A percentile compares a stretch with the other conserved stretches of the same genome.
Evolutionary conservation across 2,329 filamentous ascomycete genomes (phyloP).

Genomic region (Aspergillus aculeatus): DNA sequence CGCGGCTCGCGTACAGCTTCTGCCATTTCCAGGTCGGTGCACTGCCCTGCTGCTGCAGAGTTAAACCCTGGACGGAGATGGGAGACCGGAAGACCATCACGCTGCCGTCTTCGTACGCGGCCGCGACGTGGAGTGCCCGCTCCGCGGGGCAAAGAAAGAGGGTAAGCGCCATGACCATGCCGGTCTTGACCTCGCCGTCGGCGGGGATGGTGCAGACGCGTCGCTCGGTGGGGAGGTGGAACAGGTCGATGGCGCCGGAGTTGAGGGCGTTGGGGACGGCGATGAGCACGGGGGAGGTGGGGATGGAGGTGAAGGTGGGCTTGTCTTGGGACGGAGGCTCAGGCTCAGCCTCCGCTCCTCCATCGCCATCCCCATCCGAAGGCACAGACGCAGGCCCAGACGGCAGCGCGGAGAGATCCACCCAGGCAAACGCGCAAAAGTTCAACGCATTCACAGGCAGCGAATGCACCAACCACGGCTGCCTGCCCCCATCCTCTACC

Average conservation of each 20-base stretch:
- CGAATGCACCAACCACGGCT: conserved; percentile 81
- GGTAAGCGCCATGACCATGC: conserved; percentile 83
- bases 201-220: conserved; percentile 62
- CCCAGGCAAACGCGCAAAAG: conserved; percentile 66
- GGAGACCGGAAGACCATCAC: conserved; percentile 63
- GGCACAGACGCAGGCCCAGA: not conserved
- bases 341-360: not conserved
- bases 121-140: conserved; percentile 48
- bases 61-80: not conserved
- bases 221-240: conserved; percentile 71
- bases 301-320: not conserved
- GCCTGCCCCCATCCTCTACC: conserved; percentile 28
- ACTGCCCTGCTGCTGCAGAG: conserved; percentile 37
- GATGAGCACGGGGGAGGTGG: conserved; percentile 54
- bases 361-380: too few relatives aligned
- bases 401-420: conserved; percentile 20
- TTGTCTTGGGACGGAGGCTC: not conserved
- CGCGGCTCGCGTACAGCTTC: conserved; percentile 61
- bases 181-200: conserved; percentile 46
- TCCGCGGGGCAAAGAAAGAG: conserved; percentile 51
- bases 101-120: conserved; percentile 83
- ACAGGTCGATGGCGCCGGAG: conserved; percentile 79
- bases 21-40: conserved; percentile 52
- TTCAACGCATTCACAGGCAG: conserved; percentile 90
- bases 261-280: conserved; percentile 77